Conservation (phyloP, 257 asterid species). For the Cruciata laevipes region DNA sequence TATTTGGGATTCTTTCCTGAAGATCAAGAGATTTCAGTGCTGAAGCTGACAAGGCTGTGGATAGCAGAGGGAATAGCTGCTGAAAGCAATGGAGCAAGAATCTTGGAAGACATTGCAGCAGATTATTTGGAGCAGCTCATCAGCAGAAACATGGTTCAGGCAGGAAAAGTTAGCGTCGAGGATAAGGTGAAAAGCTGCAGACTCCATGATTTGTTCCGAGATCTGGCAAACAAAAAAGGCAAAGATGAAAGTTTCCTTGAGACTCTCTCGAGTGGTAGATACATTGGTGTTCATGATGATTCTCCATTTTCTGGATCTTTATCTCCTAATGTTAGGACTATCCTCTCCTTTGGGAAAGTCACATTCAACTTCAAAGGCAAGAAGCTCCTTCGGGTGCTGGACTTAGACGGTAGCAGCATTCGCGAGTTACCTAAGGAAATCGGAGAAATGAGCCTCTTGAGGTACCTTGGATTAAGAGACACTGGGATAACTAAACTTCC, state of each 20-base stretch:
- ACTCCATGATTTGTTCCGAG: constrained; percentile 17
- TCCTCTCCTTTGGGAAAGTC: background rate
- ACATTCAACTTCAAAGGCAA: constrained; percentile 10
- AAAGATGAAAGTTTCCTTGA: constrained; percentile 13
- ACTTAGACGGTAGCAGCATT: constrained; percentile 8
- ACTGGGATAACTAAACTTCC: background rate
- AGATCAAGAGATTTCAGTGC: constrained; percentile 7
- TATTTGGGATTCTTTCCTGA: constrained; percentile 16
- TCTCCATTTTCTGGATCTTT: background rate
- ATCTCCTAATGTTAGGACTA: background rate
- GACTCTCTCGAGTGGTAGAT: background rate
- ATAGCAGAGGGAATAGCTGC: constrained; percentile 15
- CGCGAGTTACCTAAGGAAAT: constrained; percentile 7
- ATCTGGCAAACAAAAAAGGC: constrained; percentile 8
- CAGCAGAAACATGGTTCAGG: constrained; percentile 17
- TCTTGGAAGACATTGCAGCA: constrained; percentile 8
- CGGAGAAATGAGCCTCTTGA: constrained; percentile 8
- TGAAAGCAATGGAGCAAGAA: background rate
- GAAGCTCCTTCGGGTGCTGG: constrained; percentile 21
- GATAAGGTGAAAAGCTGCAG: background rate
- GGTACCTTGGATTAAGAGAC: constrained; percentile 8
- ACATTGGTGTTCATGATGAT: background rate
- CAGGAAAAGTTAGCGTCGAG: background rate
- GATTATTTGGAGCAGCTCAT: constrained; percentile 12
- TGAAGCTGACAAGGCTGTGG: constrained; percentile 12